A percentile compares a stretch with the other conserved stretches of the same genome.
Conservation (phyloP, 495 filamentous ascomycete species). For the Articulospora tetracladia region DNA sequence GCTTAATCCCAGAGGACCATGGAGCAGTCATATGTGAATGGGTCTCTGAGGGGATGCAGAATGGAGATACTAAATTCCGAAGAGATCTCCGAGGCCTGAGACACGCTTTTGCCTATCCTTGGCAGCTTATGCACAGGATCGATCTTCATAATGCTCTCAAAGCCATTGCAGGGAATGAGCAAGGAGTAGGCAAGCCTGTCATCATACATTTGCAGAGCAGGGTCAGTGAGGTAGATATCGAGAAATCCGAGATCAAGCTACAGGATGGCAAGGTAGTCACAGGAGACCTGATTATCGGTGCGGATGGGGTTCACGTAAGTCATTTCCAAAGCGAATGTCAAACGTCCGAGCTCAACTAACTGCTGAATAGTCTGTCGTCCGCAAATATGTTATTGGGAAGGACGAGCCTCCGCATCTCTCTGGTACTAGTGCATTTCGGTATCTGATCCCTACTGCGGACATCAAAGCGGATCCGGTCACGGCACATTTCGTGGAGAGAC, state of each 20-base stretch:
- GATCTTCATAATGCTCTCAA: constrained; percentile 39
- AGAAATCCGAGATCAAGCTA: constrained; percentile 36
- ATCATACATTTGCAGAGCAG: constrained; percentile 38
- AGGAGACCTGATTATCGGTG: constrained; percentile 37
- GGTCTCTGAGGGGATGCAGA: constrained; percentile 13
- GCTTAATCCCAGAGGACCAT: constrained; percentile 30
- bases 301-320: constrained; percentile 31
- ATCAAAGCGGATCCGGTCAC: constrained; percentile 45
- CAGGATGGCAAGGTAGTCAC: constrained; percentile 30
- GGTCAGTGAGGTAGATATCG: constrained; percentile 38
- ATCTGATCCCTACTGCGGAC: constrained; percentile 44
- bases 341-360: constrained; percentile 13
- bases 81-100: background rate
- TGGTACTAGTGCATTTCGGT: constrained; percentile 57
- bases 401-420: constrained; percentile 39
- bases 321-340: background rate
- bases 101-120: constrained; percentile 7
- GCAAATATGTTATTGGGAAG: constrained; percentile 30
- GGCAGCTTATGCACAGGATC: constrained; percentile 44
- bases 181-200: constrained; percentile 34
- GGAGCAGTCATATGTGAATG: constrained; percentile 31
- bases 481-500: constrained; percentile 39
- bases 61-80: background rate
- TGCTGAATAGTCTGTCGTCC: constrained; percentile 30
- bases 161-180: constrained; percentile 34